phyloP scores from a whole-genome alignment of 441 rosid species.

The Gossypium schwendimanii region DNA sequence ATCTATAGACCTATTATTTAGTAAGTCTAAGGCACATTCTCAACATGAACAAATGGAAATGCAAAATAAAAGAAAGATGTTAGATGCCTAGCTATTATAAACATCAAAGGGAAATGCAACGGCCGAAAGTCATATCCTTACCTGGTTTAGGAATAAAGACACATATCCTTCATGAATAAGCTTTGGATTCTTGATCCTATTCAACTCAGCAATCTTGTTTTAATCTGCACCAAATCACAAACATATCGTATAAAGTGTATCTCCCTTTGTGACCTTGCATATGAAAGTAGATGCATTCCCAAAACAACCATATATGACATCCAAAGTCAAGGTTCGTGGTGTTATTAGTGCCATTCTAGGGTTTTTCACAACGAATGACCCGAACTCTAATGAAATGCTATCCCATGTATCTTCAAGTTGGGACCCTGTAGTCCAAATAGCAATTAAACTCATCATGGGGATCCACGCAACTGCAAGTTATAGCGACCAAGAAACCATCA shows the following conservation, averaged over 20 bases:
- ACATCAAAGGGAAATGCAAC: no score
- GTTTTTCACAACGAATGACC: constrained; percentile 14
- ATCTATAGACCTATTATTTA: no score
- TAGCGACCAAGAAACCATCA: constrained; percentile 17
- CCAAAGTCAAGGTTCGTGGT: constrained; percentile 11
- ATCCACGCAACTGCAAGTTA: constrained; percentile 14
- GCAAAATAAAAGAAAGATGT: no score
- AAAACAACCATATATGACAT: constrained; percentile 19
- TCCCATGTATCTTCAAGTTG: constrained; percentile 16
- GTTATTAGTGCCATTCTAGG: not conserved
- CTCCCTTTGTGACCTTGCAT: constrained; percentile 18
- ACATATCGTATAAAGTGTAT: constrained; percentile 17
- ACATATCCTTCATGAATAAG: constrained; percentile 14
- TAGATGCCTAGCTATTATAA: no score
- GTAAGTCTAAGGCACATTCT: no score
- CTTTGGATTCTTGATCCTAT: constrained; percentile 5
- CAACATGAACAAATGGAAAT: no score
- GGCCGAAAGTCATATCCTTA: not conserved
- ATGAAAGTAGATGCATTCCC: constrained; percentile 5
- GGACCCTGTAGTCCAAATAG: constrained; percentile 19
- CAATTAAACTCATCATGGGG: constrained; percentile 5
- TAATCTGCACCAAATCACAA: constrained; percentile 8
- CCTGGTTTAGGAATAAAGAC: constrained; percentile 12
- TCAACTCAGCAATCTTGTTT: constrained; percentile 8
- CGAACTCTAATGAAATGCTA: constrained; percentile 11